These are phyloP conservation scores for Thielaviopsis punctulata DNA, from an alignment of 2,329 filamentous ascomycete genomes.

Conservation along the genomic window DNA sequence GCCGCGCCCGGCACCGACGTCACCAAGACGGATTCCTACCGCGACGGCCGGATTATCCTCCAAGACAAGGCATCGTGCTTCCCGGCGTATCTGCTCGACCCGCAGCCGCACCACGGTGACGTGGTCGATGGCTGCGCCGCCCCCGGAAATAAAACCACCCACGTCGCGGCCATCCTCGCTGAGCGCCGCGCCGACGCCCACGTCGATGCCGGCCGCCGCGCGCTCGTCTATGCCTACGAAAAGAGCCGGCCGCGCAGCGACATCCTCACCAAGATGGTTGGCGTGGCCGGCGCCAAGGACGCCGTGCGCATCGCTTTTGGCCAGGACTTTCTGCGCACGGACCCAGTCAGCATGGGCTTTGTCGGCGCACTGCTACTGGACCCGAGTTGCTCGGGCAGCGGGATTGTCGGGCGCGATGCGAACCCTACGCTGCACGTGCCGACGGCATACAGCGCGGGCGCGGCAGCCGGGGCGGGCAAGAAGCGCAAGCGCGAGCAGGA, in stretches of 20 bases:
- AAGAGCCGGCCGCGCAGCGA: constrained; percentile 54
- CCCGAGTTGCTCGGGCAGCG: constrained; percentile 88
- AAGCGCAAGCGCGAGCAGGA: constrained; percentile 28
- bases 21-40: constrained; percentile 56
- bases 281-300: constrained; percentile 50
- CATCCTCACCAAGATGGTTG: constrained; percentile 73
- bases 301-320: constrained; percentile 52
- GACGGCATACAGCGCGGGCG: constrained; percentile 15
- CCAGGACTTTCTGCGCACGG: constrained; percentile 66
- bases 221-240: constrained; percentile 61
- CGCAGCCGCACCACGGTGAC: constrained; percentile 48
- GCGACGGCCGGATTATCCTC: constrained; percentile 61
- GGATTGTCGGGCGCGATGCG: constrained; percentile 79
- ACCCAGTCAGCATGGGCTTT: constrained; percentile 36
- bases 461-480: constrained; percentile 5
- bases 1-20: constrained; percentile 57
- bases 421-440: constrained; percentile 50
- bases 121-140: constrained; percentile 88
- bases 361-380: constrained; percentile 77
- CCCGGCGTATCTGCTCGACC: constrained; percentile 72
- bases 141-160: constrained; percentile 94
- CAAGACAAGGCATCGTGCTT: constrained; percentile 98
- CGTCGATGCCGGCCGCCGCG: constrained; percentile 18
- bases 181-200: constrained; percentile 23
- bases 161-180: constrained; percentile 60